Percentiles rank a stretch among this genome's conserved stretches.
Evolutionary conservation across 345 rosid genomes (phyloP).

Genomic region (Eucalyptus sideroxylon): DNA sequence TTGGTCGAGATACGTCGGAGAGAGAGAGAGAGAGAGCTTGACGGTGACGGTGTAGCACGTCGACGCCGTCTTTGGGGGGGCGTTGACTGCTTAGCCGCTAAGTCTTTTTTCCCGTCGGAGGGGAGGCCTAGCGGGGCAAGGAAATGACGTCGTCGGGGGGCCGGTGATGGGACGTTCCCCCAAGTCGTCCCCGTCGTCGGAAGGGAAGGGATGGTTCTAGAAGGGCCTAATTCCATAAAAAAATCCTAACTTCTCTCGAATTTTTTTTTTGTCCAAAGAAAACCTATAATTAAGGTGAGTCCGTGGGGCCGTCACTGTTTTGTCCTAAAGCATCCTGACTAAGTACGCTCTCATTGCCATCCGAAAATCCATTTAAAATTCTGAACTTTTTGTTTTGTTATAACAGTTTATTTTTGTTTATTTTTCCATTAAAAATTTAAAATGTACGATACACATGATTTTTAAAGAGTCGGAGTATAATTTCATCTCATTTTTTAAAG

Average conservation of each 20-base stretch:
- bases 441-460: not conserved
- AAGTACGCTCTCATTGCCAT: not conserved
- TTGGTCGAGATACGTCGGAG: too few species aligned
- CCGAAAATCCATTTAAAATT: too few species aligned
- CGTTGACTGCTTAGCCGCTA: not conserved
- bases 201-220: not conserved
- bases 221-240: not conserved
- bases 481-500: not conserved
- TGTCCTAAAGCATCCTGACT: too few species aligned
- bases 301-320: too few species aligned
- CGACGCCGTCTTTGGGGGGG: not conserved
- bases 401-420: not conserved
- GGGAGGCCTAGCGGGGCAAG: not conserved
- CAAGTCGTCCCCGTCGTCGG: not conserved
- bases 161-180: not conserved
- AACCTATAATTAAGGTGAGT: too few species aligned
- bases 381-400: not conserved
- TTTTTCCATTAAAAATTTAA: not conserved
- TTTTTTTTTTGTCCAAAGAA: too few species aligned
- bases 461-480: fast-evolving
- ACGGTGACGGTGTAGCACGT: not conserved
- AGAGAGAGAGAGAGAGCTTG: not conserved
- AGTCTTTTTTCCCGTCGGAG: not conserved
- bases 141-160: not conserved
- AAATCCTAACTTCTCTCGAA: too few species aligned